Percentiles rank a stretch among this genome's conserved stretches.
Conservation (phyloP, 805 yeast genomes). For the Candida andamanensis region DNA sequence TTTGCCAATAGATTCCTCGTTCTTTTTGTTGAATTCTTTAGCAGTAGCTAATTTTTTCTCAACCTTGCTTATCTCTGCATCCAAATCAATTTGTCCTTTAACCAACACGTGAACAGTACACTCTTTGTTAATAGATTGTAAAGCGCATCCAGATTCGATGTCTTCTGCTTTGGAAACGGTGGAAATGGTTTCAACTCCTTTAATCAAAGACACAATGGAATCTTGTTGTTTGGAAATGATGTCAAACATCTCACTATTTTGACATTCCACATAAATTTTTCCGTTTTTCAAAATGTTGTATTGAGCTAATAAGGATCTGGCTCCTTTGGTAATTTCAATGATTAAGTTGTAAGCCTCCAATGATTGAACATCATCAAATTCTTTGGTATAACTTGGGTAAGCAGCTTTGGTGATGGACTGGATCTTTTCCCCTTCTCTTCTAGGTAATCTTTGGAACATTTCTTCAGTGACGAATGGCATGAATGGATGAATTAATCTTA, state of each 20-base stretch:
- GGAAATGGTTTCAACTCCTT: conserved; percentile 74
- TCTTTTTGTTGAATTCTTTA: conserved; percentile 50
- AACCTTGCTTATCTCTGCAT: conserved; percentile 83
- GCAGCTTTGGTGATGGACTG: conserved; percentile 71
- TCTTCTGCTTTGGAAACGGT: conserved; percentile 52
- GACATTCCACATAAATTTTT: conserved; percentile 74
- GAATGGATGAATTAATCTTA: conserved; percentile 91
- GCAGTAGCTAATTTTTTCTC: conserved; percentile 68
- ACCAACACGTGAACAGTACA: conserved; percentile 86
- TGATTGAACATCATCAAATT: conserved; percentile 61
- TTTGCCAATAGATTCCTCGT: conserved; percentile 74
- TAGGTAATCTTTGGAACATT: conserved; percentile 98
- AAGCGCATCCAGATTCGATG: conserved; percentile 88
- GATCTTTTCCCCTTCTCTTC: conserved; percentile 64
- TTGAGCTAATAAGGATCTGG: conserved; percentile 89
- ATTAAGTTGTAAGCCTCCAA: conserved; percentile 76
- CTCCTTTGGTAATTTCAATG: conserved; percentile 80
- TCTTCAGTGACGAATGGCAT: conserved; percentile 98
- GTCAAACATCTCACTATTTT: conserved; percentile 40
- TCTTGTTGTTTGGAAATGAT: conserved; percentile 68
- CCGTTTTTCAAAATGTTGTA: conserved; percentile 86
- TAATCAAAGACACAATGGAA: conserved; percentile 86
- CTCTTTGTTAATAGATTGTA: conserved; percentile 73
- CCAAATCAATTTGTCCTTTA: conserved; percentile 91
- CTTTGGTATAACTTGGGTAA: conserved; percentile 64